A percentile compares a stretch with the other conserved stretches of the same genome.
Evolutionary conservation across 23 red algal genomes (phyloP).

Genomic region (Gracilaria caudata): DNA sequence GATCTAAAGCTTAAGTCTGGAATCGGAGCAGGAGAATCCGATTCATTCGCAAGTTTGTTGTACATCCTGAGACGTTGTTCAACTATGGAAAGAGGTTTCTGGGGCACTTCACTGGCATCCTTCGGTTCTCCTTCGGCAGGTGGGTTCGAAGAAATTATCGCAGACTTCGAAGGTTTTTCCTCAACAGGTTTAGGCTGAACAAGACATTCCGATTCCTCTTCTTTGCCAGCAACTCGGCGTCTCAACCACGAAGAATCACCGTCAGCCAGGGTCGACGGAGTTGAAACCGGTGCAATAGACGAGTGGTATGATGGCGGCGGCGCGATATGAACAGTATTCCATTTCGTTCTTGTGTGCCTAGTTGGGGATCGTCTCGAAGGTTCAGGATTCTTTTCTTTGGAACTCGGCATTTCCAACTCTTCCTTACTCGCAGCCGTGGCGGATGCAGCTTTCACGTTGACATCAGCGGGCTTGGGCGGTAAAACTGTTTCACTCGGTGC

Average conservation of each 20-base stretch:
- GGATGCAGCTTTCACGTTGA: background rate
- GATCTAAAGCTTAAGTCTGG: conserved; percentile 36
- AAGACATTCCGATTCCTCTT: background rate
- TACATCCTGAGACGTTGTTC: conserved; percentile 30
- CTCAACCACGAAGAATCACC: conserved; percentile 52
- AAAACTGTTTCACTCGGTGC: background rate
- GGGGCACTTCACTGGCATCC: background rate
- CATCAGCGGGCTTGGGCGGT: background rate
- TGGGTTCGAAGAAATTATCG: background rate
- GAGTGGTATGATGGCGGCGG: conserved; percentile 37
- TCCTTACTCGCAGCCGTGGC: background rate
- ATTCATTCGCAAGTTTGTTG: conserved; percentile 51
- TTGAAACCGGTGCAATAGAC: conserved; percentile 56
- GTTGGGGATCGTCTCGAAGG: background rate
- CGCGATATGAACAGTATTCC: conserved; percentile 9
- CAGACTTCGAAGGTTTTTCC: background rate
- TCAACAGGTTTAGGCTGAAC: background rate
- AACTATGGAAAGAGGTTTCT: conserved; percentile 47
- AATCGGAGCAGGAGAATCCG: conserved; percentile 19
- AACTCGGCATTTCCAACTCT: background rate
- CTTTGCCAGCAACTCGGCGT: background rate
- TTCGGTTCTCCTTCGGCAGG: background rate
- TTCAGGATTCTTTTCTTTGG: background rate
- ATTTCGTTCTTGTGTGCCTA: background rate
- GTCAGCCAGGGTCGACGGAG: conserved; percentile 31